A percentile compares a stretch with the other conserved stretches of the same genome.
Evolutionary conservation across 257 asterid species (phyloP).

Genomic region (Ajuga chamaepitys): DNA sequence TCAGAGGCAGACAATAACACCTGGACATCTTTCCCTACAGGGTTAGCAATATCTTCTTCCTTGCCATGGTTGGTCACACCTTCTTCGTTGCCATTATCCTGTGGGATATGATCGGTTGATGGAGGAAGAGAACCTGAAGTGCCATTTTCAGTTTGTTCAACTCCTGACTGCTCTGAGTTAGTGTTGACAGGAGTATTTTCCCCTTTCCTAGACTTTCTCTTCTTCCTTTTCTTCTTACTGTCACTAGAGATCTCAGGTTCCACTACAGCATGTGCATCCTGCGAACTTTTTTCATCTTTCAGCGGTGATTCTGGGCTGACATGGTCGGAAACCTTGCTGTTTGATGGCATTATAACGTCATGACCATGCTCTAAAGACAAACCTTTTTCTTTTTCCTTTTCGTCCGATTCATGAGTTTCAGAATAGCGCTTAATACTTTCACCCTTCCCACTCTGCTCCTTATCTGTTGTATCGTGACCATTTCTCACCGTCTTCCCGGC

Average conservation of each 20-base stretch:
- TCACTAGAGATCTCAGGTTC: conserved; percentile 11
- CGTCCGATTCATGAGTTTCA: conserved; percentile 8
- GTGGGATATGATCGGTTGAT: conserved; percentile 8
- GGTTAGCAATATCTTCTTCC: conserved; percentile 14
- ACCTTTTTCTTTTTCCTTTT: conserved; percentile 13
- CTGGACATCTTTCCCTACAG: conserved; percentile 11
- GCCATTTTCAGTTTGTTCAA: conserved; percentile 18
- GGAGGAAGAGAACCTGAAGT: conserved; percentile 12
- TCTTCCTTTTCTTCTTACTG: conserved; percentile 11
- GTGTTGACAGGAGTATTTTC: conserved; percentile 22
- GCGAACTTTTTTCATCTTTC: background rate
- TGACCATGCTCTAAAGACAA: conserved; percentile 7
- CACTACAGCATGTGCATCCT: conserved; percentile 10
- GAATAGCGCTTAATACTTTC: conserved; percentile 11
- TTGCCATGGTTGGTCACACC: conserved; percentile 6
- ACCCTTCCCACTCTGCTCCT: conserved; percentile 19
- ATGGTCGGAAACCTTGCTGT: conserved; percentile 10
- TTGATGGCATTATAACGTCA: conserved; percentile 11
- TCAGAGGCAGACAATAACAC: conserved; percentile 15
- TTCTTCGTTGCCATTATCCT: conserved; percentile 21
- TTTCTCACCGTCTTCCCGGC: conserved; percentile 19
- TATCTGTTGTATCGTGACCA: conserved; percentile 19
- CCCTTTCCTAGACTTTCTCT: conserved; percentile 14
- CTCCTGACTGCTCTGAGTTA: conserved; percentile 20
- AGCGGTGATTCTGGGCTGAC: conserved; percentile 10